Evolutionary conservation across 257 asterid genomes (phyloP).

Genomic region (Ehretia macrophylla): DNA sequence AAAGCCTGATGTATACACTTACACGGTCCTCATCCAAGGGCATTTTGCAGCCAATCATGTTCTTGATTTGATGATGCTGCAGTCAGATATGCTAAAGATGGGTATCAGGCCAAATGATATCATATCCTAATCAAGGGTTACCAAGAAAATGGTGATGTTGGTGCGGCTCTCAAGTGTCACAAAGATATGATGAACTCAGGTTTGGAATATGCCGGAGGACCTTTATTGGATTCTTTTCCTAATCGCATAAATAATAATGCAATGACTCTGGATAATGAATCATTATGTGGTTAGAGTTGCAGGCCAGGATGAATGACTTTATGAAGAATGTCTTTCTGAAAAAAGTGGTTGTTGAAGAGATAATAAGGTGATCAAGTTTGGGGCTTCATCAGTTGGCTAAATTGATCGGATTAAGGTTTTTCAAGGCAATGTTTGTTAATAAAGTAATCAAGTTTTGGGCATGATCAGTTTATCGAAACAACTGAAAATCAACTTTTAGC

Average conservation of each 20-base stretch:
- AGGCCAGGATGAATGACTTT: neutral
- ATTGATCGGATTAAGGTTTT: too few species aligned
- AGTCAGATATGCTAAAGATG: slow-evolving; percentile 70
- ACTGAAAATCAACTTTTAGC: too few species aligned
- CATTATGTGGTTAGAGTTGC: neutral
- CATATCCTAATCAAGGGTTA: slow-evolving; percentile 39
- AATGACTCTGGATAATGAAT: neutral
- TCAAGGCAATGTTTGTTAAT: too few species aligned
- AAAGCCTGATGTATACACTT: slow-evolving; percentile 35
- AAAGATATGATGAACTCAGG: slow-evolving; percentile 27
- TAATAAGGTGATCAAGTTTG: too few species aligned
- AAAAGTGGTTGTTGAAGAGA: too few species aligned
- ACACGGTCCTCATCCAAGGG: slow-evolving; percentile 36
- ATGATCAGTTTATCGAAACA: too few species aligned
- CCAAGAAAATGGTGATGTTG: slow-evolving; percentile 32
- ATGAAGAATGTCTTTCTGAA: too few species aligned
- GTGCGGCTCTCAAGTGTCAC: slow-evolving; percentile 39
- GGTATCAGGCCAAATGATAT: slow-evolving; percentile 37
- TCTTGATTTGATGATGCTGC: slow-evolving; percentile 53
- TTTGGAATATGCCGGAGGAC: neutral
- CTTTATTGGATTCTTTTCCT: neutral
- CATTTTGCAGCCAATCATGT: slow-evolving; percentile 39
- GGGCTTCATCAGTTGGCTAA: too few species aligned
- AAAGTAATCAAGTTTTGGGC: too few species aligned
- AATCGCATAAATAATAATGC: neutral